A percentile compares a stretch with the other conserved stretches of the same genome.
Evolutionary conservation across 306 rosid genomes (phyloP).

Genomic region (Lathyrus aphaca): DNA sequence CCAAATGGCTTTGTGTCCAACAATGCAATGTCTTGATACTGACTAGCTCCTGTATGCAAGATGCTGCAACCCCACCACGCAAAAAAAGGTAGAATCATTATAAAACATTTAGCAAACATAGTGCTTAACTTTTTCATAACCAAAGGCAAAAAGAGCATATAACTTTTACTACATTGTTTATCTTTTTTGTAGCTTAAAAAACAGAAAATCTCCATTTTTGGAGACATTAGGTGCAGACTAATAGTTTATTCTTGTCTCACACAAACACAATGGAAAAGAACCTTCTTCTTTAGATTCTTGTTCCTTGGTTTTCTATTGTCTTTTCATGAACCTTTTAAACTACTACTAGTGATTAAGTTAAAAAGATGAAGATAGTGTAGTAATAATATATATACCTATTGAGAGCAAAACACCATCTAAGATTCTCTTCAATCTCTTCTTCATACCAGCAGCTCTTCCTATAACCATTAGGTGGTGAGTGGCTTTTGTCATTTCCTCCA

Average conservation of each 20-base stretch:
- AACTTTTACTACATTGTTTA: constrained; percentile 44
- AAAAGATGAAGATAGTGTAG: neutral
- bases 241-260: constrained; percentile 45
- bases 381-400: constrained; percentile 57
- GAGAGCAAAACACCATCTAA: constrained; percentile 98
- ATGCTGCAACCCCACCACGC: constrained; percentile 56
- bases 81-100: neutral
- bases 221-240: constrained; percentile 38
- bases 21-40: constrained; percentile 90
- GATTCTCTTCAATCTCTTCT: constrained; percentile 91
- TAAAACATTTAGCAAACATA: constrained; percentile 1
- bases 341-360: constrained; percentile 17
- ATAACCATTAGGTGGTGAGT: constrained; percentile 71
- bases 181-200: constrained; percentile 36
- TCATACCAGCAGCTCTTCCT: constrained; percentile 98
- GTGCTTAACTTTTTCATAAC: constrained; percentile 53
- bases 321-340: constrained; percentile 41
- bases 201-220: constrained; percentile 17
- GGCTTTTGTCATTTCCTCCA: constrained; percentile 59
- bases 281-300: neutral
- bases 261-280: constrained; percentile 32
- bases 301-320: constrained; percentile 16
- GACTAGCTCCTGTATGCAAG: constrained; percentile 90
- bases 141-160: constrained; percentile 44
- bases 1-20: constrained; percentile 98